Conservation (phyloP, 805 yeast species). For the Dipodascopsis uninucleata region DNA sequence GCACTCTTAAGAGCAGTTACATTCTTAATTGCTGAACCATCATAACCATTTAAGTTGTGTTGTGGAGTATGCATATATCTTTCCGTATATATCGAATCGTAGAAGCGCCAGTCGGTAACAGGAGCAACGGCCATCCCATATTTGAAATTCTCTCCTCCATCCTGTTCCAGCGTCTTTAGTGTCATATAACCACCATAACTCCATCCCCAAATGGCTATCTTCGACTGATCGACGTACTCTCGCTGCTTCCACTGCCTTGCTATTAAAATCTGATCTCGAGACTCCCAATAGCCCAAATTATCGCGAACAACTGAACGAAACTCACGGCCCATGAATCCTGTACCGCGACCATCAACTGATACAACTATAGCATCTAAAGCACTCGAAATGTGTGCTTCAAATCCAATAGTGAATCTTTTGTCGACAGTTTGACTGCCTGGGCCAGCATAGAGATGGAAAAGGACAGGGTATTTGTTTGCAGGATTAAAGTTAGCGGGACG, state of each 20-base stretch:
- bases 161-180: constrained; percentile 80
- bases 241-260: constrained; percentile 66
- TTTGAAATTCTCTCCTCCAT: constrained; percentile 67
- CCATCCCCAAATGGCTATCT: constrained; percentile 96
- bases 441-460: constrained; percentile 91
- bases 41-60: constrained; percentile 61
- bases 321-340: constrained; percentile 79
- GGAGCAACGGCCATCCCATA: constrained; percentile 97
- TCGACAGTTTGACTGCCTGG: constrained; percentile 87
- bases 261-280: constrained; percentile 80
- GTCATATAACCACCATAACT: constrained; percentile 95
- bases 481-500: constrained; percentile 70
- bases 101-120: constrained; percentile 88
- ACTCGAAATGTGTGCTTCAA: constrained; percentile 74
- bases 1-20: constrained; percentile 53
- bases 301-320: constrained; percentile 80
- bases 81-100: constrained; percentile 92
- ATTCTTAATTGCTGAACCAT: constrained; percentile 52
- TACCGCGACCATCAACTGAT: constrained; percentile 95
- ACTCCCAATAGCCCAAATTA: constrained; percentile 75
- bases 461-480: constrained; percentile 67
- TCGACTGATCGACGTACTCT: constrained; percentile 60
- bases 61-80: constrained; percentile 86
- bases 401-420: constrained; percentile 56
- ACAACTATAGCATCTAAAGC: constrained; percentile 80